These are phyloP conservation scores for Penicillium italicum DNA, from an alignment of 2,329 filamentous ascomycete genomes.

Conservation along the genomic window DNA sequence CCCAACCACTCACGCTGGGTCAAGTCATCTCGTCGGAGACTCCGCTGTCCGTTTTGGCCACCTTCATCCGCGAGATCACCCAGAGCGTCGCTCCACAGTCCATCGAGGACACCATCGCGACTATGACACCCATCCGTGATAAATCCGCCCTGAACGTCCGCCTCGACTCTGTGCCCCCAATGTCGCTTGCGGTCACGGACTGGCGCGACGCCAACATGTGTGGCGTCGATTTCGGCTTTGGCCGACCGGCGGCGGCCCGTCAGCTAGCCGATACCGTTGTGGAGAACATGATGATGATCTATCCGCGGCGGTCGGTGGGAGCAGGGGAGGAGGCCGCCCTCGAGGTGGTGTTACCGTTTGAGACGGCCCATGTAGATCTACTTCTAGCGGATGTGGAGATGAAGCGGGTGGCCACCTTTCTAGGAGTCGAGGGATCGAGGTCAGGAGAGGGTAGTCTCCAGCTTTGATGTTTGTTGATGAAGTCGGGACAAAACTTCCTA, in stretches of 20 bases:
- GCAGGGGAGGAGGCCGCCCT: background rate
- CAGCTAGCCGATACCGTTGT: background rate
- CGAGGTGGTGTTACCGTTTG: background rate
- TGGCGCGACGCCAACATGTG: background rate
- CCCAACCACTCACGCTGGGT: background rate
- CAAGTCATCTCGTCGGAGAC: background rate
- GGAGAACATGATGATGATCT: background rate
- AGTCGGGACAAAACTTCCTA: background rate
- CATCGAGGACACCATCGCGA: background rate
- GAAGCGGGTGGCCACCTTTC: background rate
- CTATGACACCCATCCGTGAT: background rate
- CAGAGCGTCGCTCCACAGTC: background rate
- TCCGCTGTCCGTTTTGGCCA: background rate
- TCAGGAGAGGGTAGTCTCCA: background rate
- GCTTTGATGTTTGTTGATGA: background rate
- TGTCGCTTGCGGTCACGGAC: background rate
- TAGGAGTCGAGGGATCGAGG: background rate
- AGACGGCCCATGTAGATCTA: background rate
- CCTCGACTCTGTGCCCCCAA: background rate
- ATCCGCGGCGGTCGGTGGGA: background rate
- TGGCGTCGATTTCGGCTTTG: background rate
- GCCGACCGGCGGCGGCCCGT: background rate
- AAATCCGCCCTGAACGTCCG: background rate
- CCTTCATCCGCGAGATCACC: background rate
- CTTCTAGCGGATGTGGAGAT: background rate